Conservation (phyloP, 2,329 filamentous ascomycete species). For the Pseudogymnoascus sp. region DNA sequence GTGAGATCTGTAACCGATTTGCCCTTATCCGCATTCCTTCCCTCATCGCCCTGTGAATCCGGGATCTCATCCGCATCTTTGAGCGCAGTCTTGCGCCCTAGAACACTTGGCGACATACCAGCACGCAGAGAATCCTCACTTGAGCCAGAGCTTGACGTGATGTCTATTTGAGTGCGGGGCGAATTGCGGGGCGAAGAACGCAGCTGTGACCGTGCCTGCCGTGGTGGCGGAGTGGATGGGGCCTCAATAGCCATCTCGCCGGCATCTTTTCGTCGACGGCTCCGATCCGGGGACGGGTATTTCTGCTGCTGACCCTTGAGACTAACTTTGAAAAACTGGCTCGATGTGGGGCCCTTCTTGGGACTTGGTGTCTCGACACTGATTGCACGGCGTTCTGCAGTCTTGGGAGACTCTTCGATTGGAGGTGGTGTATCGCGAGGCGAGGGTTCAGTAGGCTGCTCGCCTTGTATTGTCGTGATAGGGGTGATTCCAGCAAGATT, state of each 20-base stretch:
- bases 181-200: not conserved
- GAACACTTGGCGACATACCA: not conserved
- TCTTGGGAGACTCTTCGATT: not conserved
- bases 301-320: not conserved
- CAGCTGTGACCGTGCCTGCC: not conserved
- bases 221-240: not conserved
- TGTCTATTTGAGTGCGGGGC: not conserved
- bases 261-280: not conserved
- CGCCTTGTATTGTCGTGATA: not conserved
- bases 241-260: not conserved
- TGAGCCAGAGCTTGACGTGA: not conserved
- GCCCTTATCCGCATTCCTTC: not conserved
- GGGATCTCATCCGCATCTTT: not conserved
- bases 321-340: not conserved
- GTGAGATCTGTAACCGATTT: not conserved
- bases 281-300: not conserved
- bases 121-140: not conserved
- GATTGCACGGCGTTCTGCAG: not conserved
- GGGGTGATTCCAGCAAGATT: not conserved
- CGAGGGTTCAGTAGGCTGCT: not conserved
- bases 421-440: not conserved
- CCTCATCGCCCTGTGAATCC: not conserved
- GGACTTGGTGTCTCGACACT: not conserved
- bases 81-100: not conserved
- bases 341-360: not conserved